Base-by-base conservation (phyloP, 2,329 filamentous ascomycete genomes). In the Botrytis deweyae region DNA sequence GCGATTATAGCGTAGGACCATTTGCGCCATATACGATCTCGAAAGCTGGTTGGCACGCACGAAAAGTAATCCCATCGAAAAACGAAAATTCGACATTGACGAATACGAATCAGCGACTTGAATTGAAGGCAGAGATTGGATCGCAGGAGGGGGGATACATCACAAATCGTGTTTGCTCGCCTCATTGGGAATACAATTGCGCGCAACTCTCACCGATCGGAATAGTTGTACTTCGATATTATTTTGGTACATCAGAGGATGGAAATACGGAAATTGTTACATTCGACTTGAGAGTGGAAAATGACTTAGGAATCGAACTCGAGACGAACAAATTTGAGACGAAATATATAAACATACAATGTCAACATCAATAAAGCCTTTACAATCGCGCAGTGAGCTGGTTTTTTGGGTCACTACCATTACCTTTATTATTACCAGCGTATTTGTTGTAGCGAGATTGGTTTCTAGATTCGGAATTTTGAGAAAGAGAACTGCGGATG, bases 401-500 rank as follows among this genome's bases (percentile, higher is more conserved):
- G 91, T 93, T 70, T 89, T 94, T 79, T 88, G 88, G 78, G 91
- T 94, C 76, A 92, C 91, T n/a, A 87, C 88, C 10, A 84, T 87
- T 33, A 93, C 92, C 70, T 87, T 95, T 75, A 87, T 87, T 36
- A 82, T 95, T 70, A 90, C 93, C 70, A 91, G 91, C 58, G 80
- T 92, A 72, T 95, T 97, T 80, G 93, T 97, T 77, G 86, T 86
- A 61, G 87, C 93, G 52, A 90, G 95, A 72, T 85, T 97, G 77
- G 83, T 93, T 61, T 94, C 92, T 75, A 88, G 94, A 42, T 86
- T 88, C 68, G 89, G 87, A 65, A 91, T 98, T 68, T 91, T 97
- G 73, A 89, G 88, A 77, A 90, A 88, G 72, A 83, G 94, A 70
- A 90, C 87, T 72, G 88, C 88, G 85, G 94, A 97, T 83, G 95